Evolutionary conservation across 2,329 filamentous ascomycete species (phyloP).

Genomic region (Boeremia exigua): DNA sequence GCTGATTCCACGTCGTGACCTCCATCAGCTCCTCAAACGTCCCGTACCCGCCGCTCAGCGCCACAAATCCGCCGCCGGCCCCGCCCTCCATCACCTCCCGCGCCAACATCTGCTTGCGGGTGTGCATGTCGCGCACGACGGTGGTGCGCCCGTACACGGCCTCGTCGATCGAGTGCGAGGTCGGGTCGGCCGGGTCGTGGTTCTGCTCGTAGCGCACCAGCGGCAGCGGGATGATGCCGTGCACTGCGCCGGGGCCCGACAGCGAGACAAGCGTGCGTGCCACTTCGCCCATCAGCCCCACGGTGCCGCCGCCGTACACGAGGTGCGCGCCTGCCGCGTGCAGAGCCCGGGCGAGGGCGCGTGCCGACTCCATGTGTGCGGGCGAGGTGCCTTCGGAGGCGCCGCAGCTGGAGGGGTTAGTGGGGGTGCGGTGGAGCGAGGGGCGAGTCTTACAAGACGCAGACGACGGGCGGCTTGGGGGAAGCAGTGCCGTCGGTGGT

Average conservation of each 20-base stretch:
- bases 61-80: constrained; percentile 85
- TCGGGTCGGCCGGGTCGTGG: constrained; percentile 56
- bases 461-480: constrained; percentile 69
- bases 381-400: constrained; percentile 75
- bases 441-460: constrained; percentile 72
- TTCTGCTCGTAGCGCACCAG: constrained; percentile 79
- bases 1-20: constrained; percentile 91
- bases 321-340: constrained; percentile 79
- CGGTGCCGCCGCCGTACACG: constrained; percentile 93
- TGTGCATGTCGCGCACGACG: constrained; percentile 94
- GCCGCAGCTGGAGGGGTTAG: constrained; percentile 69
- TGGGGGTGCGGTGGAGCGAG: neutral
- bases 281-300: constrained; percentile 94
- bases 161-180: constrained; percentile 62
- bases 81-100: constrained; percentile 82
- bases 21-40: constrained; percentile 97
- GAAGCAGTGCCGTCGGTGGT: constrained; percentile 1
- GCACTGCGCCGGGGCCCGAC: constrained; percentile 79
- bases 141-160: constrained; percentile 80
- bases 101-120: constrained; percentile 93
- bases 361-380: constrained; percentile 78
- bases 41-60: constrained; percentile 86
- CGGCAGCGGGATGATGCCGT: constrained; percentile 90
- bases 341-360: constrained; percentile 74
- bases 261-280: constrained; percentile 85